Percentiles rank a stretch among this genome's conserved stretches.
phyloP scores from a whole-genome alignment of 129 eudicot genomes.

The Gnaphalium uliginosum region DNA sequence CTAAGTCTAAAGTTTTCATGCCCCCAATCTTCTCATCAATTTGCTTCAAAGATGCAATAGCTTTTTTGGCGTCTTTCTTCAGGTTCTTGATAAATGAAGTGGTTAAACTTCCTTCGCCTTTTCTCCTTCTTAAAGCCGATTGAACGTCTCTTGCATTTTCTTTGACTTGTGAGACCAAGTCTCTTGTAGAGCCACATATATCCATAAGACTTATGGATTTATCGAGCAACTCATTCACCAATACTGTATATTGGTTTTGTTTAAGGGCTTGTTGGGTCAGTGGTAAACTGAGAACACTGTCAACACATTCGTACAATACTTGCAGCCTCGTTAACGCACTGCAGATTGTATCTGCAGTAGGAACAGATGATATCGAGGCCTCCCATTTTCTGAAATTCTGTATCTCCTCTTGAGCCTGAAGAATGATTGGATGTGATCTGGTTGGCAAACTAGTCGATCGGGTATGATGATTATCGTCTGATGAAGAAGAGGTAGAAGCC shows the following conservation, averaged over 20 bases:
- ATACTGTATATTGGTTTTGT: conserved; percentile 29
- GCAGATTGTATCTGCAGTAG: conserved; percentile 46
- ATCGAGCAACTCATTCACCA: conserved; percentile 47
- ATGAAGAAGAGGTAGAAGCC: conserved; percentile 32
- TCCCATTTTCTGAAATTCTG: conserved; percentile 42
- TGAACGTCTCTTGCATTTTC: conserved; percentile 40
- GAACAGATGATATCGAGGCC: conserved; percentile 33
- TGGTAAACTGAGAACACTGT: conserved; percentile 47
- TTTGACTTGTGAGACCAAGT: conserved; percentile 39
- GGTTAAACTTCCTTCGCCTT: conserved; percentile 37
- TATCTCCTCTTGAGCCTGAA: conserved; percentile 46
- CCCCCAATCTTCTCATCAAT: conserved; percentile 36
- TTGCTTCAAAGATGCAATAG: conserved; percentile 40
- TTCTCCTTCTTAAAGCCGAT: conserved; percentile 41
- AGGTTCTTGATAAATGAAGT: conserved; percentile 42
- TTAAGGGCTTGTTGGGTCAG: conserved; percentile 46
- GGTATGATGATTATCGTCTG: conserved; percentile 28
- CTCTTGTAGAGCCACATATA: conserved; percentile 44
- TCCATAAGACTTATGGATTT: conserved; percentile 47
- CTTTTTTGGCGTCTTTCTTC: conserved; percentile 44
- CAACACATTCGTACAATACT: conserved; percentile 48
- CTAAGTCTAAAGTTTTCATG: conserved; percentile 31
- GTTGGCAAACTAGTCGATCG: conserved; percentile 60
- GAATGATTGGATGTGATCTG: conserved; percentile 43
- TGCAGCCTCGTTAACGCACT: conserved; percentile 41